phyloP scores from a whole-genome alignment of 371 early-diverging fungal genomes.

The Apophysomyces elegans region DNA sequence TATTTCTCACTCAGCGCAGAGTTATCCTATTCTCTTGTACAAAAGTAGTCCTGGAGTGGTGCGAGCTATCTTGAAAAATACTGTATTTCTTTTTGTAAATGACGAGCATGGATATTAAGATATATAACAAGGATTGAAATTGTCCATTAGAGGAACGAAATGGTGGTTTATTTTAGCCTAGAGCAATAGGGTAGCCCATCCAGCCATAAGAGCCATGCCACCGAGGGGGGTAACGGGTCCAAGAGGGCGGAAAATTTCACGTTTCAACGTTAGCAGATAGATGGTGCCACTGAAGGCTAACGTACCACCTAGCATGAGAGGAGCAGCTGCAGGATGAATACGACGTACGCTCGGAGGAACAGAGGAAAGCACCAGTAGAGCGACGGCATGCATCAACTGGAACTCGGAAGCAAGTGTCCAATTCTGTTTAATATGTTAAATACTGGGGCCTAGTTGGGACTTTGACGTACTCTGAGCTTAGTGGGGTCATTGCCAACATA shows the following conservation, averaged over 20 bases:
- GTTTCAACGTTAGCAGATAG: slow-evolving; percentile 58
- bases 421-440: slow-evolving; percentile 35
- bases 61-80: no score
- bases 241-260: slow-evolving; percentile 47
- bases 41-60: no score
- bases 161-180: slow-evolving; percentile 20
- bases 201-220: slow-evolving; percentile 70
- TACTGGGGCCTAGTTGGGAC: neutral
- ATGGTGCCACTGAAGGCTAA: slow-evolving; percentile 71
- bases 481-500: slow-evolving; percentile 60
- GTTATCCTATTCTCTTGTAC: no score
- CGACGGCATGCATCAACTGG: slow-evolving; percentile 72
- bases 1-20: no score
- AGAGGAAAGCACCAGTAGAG: slow-evolving; percentile 61
- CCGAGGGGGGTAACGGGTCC: slow-evolving; percentile 82
- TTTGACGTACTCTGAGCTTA: slow-evolving; percentile 47
- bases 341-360: slow-evolving; percentile 45
- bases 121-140: neutral
- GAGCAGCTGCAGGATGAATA: slow-evolving; percentile 47
- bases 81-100: neutral
- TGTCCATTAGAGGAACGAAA: neutral
- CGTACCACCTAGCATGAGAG: slow-evolving; percentile 66
- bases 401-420: slow-evolving; percentile 72
- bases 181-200: slow-evolving; percentile 72
- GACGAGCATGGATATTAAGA: neutral